These are phyloP conservation scores for Candida sakaeoensis DNA, from an alignment of 805 yeast genomes.

Conservation along the genomic window DNA sequence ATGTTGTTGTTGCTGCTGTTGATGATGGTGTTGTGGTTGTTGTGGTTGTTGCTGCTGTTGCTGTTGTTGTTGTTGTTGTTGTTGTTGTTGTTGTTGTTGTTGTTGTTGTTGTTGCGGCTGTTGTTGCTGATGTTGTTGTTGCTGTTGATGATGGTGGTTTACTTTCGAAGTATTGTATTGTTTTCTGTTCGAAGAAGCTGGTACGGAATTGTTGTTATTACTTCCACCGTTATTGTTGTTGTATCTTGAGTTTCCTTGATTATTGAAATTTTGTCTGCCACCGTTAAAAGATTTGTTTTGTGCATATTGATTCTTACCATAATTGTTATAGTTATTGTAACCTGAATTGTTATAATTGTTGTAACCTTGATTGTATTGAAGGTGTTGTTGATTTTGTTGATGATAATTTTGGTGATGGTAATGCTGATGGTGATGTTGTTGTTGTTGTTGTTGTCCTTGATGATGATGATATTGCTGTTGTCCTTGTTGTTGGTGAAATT, in stretches of 20 bases:
- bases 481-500: constrained; percentile 1
- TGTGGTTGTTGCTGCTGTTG: constrained; percentile 11
- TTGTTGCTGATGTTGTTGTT: constrained; percentile 8
- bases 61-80: constrained; percentile 10
- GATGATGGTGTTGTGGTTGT: constrained; percentile 9
- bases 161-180: constrained; percentile 12
- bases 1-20: constrained; percentile 10
- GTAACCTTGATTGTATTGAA: constrained; percentile 8
- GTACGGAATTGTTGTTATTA: constrained; percentile 6
- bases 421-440: constrained; percentile 5
- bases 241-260: constrained; percentile 3
- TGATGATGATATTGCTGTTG: constrained; percentile 8
- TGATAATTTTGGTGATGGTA: constrained; percentile 13
- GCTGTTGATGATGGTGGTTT: constrained; percentile 17
- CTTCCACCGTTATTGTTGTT: constrained; percentile 3
- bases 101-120: constrained; percentile 11
- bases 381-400: constrained; percentile 8
- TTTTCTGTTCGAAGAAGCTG: constrained; percentile 10
- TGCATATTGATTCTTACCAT: constrained; percentile 1
- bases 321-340: constrained; percentile 6
- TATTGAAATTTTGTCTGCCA: constrained; percentile 4
- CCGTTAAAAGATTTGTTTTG: constrained; percentile 9
- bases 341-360: constrained; percentile 4
- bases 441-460: neutral
- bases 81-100: constrained; percentile 9